A percentile compares a stretch with the other conserved stretches of the same genome.
Evolutionary conservation across 495 filamentous ascomycete species (phyloP).

Genomic region (Penicillium antarcticum): DNA sequence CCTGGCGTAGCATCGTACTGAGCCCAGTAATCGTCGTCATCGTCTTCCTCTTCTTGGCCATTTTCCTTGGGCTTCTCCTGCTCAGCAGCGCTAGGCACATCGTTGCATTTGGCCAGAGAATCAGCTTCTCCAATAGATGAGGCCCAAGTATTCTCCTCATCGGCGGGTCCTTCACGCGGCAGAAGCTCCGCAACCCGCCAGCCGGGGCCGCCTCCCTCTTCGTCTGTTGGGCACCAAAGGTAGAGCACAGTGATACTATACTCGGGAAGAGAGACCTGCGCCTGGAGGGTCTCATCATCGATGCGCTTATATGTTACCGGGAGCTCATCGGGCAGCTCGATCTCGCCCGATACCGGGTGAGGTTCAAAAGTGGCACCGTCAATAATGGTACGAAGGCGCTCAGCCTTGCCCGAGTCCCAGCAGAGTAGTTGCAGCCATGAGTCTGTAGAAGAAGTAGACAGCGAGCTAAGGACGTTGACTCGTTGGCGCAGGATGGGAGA

Average conservation of each 20-base stretch:
- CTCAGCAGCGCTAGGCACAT: conserved; percentile 31
- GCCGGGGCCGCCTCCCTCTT: conserved; percentile 61
- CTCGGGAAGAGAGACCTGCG: conserved; percentile 55
- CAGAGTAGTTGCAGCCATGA: conserved; percentile 90
- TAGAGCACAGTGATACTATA: conserved; percentile 56
- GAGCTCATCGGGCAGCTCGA: conserved; percentile 70
- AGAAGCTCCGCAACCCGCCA: conserved; percentile 85
- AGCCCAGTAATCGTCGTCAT: conserved; percentile 93
- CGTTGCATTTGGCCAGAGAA: conserved; percentile 33
- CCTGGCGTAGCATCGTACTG: conserved; percentile 85
- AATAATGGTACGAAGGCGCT: conserved; percentile 63
- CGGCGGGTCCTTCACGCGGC: conserved; percentile 45
- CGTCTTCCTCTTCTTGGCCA: conserved; percentile 56
- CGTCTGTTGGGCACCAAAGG: conserved; percentile 67
- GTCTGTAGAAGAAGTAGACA: conserved; percentile 54
- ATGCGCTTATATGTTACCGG: conserved; percentile 65
- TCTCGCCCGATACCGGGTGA: conserved; percentile 88
- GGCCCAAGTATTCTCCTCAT: conserved; percentile 46
- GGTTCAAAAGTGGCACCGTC: conserved; percentile 70
- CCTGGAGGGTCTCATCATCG: conserved; percentile 84
- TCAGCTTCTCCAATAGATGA: conserved; percentile 53
- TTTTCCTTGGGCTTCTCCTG: conserved; percentile 22
- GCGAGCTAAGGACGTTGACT: conserved; percentile 67
- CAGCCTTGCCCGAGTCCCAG: conserved; percentile 69
- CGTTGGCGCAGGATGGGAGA: conserved; percentile 90